These are phyloP conservation scores for Eucalyptus erythrocorys DNA, from an alignment of 345 rosid species.

Conservation along the genomic window DNA sequence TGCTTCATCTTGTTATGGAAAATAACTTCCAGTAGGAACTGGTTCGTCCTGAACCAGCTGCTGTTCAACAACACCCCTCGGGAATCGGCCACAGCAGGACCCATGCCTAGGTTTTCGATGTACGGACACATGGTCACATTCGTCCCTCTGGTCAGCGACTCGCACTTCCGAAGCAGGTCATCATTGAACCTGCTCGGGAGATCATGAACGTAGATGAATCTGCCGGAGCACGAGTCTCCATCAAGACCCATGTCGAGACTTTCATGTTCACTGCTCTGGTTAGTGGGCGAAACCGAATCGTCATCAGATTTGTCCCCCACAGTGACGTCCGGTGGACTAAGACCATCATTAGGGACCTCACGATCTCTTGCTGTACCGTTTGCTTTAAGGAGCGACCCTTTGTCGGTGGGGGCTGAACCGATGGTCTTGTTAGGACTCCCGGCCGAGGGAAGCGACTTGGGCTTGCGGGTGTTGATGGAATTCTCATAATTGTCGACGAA, in stretches of 20 bases:
- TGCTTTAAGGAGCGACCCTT: neutral
- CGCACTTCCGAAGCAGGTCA: conserved; percentile 35
- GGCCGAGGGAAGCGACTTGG: neutral
- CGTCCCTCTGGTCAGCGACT: conserved; percentile 31
- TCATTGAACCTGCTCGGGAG: conserved; percentile 43
- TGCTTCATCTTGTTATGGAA: conserved; percentile 46
- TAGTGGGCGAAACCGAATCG: neutral
- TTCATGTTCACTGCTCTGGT: neutral
- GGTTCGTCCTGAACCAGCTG: conserved; percentile 54
- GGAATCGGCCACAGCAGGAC: conserved; percentile 24
- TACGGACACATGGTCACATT: conserved; percentile 51
- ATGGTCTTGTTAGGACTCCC: neutral
- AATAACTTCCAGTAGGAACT: conserved; percentile 59
- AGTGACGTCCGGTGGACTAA: neutral
- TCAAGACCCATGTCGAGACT: neutral
- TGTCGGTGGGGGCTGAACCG: neutral
- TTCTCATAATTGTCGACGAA: neutral
- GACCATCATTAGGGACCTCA: neutral
- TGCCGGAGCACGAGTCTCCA: conserved; percentile 36
- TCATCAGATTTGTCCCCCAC: neutral
- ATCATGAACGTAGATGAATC: conserved; percentile 44
- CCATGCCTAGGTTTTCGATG: conserved; percentile 41
- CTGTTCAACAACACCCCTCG: conserved; percentile 19
- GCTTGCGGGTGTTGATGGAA: neutral
- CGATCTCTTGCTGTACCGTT: neutral